Evolutionary conservation across 2,329 filamentous ascomycete genomes (phyloP).

Genomic region (Cadophora luteo-olivacea): DNA sequence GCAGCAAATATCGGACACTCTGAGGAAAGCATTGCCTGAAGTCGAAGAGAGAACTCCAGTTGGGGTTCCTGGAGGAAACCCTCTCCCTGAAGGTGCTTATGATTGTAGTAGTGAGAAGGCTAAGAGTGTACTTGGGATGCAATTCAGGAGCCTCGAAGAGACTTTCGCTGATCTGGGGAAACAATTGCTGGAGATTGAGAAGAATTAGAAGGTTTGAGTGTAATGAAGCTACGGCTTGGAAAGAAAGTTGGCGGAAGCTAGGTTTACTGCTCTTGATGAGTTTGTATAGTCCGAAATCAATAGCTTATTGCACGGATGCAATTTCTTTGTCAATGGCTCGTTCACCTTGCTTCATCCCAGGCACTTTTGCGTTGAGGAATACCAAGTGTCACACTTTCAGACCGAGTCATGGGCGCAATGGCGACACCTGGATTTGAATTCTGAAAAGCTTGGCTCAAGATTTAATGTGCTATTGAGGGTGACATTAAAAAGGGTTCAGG

Average conservation of each 20-base stretch:
- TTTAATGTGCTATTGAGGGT: not conserved
- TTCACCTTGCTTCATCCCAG: no score
- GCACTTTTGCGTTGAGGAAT: no score
- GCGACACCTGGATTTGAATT: no score
- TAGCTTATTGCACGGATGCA: no score
- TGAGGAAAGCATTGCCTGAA: constrained; percentile 59
- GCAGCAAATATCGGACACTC: constrained; percentile 60
- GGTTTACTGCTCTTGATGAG: no score
- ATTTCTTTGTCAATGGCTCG: no score
- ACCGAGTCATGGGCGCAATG: no score
- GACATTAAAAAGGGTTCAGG: not conserved
- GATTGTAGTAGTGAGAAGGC: constrained; percentile 29
- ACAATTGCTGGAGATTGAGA: constrained; percentile 35
- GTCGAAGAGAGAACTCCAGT: constrained; percentile 54
- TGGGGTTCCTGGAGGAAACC: constrained; percentile 43
- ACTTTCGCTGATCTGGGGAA: constrained; percentile 40
- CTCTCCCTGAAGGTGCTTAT: constrained; percentile 24
- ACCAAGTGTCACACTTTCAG: no score
- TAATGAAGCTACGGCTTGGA: not conserved
- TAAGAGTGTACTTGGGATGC: constrained; percentile 29
- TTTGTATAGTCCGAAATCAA: no score
- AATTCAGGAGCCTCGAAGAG: constrained; percentile 31
- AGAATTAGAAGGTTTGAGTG: constrained; percentile 7
- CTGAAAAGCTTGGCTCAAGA: no score
- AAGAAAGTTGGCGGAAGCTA: no score